Percentiles rank a stretch among this genome's conserved stretches.
These are phyloP conservation scores for Trichophyton simii DNA, from an alignment of 2,329 filamentous ascomycete genomes.

Conservation along the genomic window DNA sequence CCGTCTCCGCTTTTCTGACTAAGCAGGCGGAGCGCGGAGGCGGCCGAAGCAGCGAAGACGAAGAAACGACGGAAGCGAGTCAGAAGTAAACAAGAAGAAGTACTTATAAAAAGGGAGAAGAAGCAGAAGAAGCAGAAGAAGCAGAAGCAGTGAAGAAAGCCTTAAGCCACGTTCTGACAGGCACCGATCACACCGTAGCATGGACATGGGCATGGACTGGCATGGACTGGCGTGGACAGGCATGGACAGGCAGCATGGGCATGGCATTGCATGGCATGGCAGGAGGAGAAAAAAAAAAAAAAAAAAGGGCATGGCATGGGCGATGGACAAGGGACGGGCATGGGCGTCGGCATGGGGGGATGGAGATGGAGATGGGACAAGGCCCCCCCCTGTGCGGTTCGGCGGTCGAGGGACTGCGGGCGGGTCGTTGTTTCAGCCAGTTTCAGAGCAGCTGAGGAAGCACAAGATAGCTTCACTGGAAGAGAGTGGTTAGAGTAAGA, in stretches of 20 bases:
- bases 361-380: too few species aligned
- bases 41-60: background rate
- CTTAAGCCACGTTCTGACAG: background rate
- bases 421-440: background rate
- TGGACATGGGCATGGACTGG: background rate
- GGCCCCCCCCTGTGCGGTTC: background rate
- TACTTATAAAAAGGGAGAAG: background rate
- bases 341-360: too few species aligned
- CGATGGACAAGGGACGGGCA: too few species aligned
- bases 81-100: background rate
- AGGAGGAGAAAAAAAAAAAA: too few species aligned
- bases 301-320: too few species aligned
- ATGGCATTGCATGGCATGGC: too few species aligned
- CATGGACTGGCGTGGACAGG: too few species aligned
- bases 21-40: background rate
- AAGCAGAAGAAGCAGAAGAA: background rate
- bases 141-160: too few species aligned
- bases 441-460: background rate
- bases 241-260: too few species aligned
- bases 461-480: too few species aligned
- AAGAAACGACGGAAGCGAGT: background rate
- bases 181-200: conserved; percentile 1
- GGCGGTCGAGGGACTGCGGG: background rate
- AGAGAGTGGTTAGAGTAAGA: too few species aligned
- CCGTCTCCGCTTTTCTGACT: too few species aligned